Evolutionary conservation across 192 early-diverging fungal species (phyloP), one percentile per base, ranked within the genome.

Genomic region (Backusella tarrabulga): DNA sequence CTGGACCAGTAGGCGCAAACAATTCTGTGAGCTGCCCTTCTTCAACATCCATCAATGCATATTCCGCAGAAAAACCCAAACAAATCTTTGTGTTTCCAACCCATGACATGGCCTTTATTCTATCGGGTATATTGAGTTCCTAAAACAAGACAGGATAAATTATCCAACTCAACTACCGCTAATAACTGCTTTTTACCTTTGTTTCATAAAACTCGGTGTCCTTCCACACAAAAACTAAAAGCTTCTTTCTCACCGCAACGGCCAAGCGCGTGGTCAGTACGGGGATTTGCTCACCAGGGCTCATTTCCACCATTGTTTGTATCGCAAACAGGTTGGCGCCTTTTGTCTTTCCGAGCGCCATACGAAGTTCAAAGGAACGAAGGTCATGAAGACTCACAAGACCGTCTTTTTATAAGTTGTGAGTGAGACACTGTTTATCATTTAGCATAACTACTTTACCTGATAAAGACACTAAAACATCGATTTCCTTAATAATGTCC

Each of bases 241-340:
- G 77, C 76, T 88, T 93, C 77, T 87, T 88, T 79, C 89, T 90
- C 15, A 91, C 89, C 26, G 89, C 92, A 1, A 95, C 90, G 7
- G 92, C 93, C 41, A 95, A 85, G 67, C 92, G 91, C 21, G 92
- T 90, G 36, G 93, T 83, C 34, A 95, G 85, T 72, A 86, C 85
- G 15, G 91, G 93, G 38, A 91, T 89, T 23, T 87, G 92, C 40
- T 88, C 88, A 32, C 72, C 63, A 71, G 88, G 86, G 40, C 72
- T 82, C 70, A 89, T 83, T 66, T 93, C 92, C 17, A 94, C 87
- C 41, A 85, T 86, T 0, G 94, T 92, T 78, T 91, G 89, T 50
- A 93, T 87, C 19, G 94, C 87, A 75, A 97, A 85, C 42, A 95
- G 67, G 67, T 90, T 91, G 0, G 93, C 95, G 19, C 96, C 95